These are phyloP conservation scores for Tulasnella calospora DNA, from an alignment of 768 basidiomycete genomes.

Conservation along the genomic window DNA sequence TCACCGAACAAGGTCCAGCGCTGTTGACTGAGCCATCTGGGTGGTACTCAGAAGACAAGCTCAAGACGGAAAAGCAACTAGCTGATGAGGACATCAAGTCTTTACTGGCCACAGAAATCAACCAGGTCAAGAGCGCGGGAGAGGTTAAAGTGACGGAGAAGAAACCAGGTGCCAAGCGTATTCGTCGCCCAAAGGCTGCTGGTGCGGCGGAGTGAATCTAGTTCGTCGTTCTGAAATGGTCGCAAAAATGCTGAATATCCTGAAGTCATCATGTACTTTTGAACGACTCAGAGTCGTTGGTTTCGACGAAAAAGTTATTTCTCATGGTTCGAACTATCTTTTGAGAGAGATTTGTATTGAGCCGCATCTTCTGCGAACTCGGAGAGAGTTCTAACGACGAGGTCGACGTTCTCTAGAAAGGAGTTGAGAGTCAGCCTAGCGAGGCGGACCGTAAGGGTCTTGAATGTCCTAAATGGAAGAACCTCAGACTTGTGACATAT, in stretches of 20 bases:
- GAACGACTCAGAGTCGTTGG: neutral
- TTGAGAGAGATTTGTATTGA: neutral
- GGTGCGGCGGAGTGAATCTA: neutral
- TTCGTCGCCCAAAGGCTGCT: neutral
- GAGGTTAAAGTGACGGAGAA: constrained; percentile 6
- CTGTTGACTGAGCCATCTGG: constrained; percentile 81
- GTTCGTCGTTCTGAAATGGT: neutral
- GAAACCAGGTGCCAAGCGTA: neutral
- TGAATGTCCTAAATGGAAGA: constrained; percentile 51
- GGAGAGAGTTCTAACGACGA: constrained; percentile 74
- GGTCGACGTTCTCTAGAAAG: constrained; percentile 84
- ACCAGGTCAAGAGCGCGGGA: neutral
- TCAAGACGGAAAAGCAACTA: constrained; percentile 84
- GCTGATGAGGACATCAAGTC: constrained; percentile 83
- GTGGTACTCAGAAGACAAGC: constrained; percentile 90
- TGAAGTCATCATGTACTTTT: constrained; percentile 3
- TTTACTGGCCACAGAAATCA: constrained; percentile 55
- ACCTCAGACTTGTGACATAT: neutral
- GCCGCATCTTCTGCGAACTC: constrained; percentile 70
- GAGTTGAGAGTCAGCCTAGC: constrained; percentile 78
- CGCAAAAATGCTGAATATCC: constrained; percentile 3
- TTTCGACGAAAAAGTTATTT: neutral
- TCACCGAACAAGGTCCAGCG: constrained; percentile 81
- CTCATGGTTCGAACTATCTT: neutral
- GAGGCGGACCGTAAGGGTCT: constrained; percentile 76